Evolutionary conservation across 371 early-diverging fungal species (phyloP).

Genomic region (Saksenaea vasiformis): DNA sequence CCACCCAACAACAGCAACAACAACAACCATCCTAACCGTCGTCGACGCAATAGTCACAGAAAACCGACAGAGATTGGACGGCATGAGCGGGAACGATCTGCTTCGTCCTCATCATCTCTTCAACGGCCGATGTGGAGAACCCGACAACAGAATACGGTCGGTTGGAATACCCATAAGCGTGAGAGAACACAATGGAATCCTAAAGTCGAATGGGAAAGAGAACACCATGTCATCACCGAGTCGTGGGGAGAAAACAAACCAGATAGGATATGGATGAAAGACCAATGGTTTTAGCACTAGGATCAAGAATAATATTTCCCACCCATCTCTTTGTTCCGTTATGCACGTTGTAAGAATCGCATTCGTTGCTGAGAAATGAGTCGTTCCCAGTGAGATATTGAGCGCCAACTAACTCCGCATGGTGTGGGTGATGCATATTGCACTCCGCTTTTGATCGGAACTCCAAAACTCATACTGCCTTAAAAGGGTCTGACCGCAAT

Average conservation of each 20-base stretch:
- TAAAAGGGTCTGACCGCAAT: no score
- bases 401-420: no score
- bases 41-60: background rate
- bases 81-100: background rate
- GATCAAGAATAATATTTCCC: background rate
- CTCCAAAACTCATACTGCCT: no score
- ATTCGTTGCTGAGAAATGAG: no score
- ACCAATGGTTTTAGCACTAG: background rate
- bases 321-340: no score
- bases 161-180: slow-evolving; percentile 11
- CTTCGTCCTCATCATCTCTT: background rate
- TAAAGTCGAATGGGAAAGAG: slow-evolving; percentile 9
- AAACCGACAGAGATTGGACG: background rate
- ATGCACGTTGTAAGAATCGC: no score
- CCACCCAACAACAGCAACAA: no score
- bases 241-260: background rate
- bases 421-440: no score
- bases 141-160: slow-evolving; percentile 1
- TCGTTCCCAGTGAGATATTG: no score
- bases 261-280: background rate
- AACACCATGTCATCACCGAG: background rate
- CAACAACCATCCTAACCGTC: background rate
- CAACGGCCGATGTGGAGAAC: slow-evolving; percentile 1
- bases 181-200: background rate
- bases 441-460: no score